phyloP scores from a whole-genome alignment of 2,329 filamentous ascomycete genomes.

The Fusarium sublunatum region DNA sequence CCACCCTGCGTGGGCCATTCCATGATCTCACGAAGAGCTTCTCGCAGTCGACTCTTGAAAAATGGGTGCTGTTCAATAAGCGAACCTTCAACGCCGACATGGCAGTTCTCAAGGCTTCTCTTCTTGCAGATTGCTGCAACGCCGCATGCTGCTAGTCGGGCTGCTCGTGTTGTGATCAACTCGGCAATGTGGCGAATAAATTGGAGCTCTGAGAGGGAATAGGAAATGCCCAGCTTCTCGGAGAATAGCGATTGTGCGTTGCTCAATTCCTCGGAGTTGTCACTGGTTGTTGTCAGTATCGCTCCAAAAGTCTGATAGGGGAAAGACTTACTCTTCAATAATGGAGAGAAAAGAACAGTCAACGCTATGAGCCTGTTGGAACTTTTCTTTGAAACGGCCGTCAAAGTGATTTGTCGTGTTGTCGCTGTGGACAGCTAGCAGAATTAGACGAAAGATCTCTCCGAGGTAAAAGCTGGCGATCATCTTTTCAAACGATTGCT shows the following conservation, averaged over 20 bases:
- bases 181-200: slow-evolving; percentile 89
- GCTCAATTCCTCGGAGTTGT: slow-evolving; percentile 92
- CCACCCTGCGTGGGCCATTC: slow-evolving; percentile 83
- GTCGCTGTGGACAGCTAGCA: slow-evolving; percentile 86
- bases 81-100: slow-evolving; percentile 95
- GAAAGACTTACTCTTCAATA: slow-evolving; percentile 79
- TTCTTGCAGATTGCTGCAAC: slow-evolving; percentile 97
- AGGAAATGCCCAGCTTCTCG: slow-evolving; percentile 75
- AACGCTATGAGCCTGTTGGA: slow-evolving; percentile 87
- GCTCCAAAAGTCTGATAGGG: too few species aligned
- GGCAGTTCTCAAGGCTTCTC: slow-evolving; percentile 86
- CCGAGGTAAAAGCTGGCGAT: slow-evolving; percentile 93
- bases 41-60: slow-evolving; percentile 91
- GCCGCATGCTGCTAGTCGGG: slow-evolving; percentile 91
- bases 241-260: slow-evolving; percentile 87
- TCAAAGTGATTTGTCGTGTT: slow-evolving; percentile 80
- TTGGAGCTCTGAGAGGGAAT: slow-evolving; percentile 82
- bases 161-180: slow-evolving; percentile 94
- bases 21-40: slow-evolving; percentile 93
- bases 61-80: slow-evolving; percentile 99
- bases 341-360: slow-evolving; percentile 93
- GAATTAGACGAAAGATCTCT: slow-evolving; percentile 89
- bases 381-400: slow-evolving; percentile 79
- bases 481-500: slow-evolving; percentile 98
- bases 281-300: slow-evolving; percentile 60